Evolutionary conservation across 2,329 filamentous ascomycete species (phyloP), one percentile per base, ranked within the genome.

Genomic region (Talaromyces sp.): DNA sequence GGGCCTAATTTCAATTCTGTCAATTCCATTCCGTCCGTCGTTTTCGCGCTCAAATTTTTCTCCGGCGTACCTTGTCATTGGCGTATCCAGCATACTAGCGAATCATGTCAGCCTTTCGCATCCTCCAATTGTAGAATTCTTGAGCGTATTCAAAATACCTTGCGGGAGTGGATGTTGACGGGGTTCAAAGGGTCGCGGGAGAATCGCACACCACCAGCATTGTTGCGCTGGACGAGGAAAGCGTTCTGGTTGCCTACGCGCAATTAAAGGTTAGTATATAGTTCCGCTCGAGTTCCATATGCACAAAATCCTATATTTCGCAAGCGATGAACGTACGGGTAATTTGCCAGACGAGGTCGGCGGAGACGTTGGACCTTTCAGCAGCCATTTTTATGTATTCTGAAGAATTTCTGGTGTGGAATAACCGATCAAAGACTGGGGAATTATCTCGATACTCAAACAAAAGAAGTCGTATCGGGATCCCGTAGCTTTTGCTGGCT

Each of bases 171-270:
- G 83, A 89, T 85, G 90, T 97, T 98, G 81, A 84, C 86, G 82
- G 98, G 83, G 88, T 98, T 99, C 73, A 97, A 84, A 75, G 93
- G 92, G 80, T 98, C 94, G 75, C 91, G 90, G 74, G 94, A 98
- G 87, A 99, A 93, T 83, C 91, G 90, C 74, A 90, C 85, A 80
- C 91, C 90, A 77, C 91, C 93, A 76, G 85, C 85, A 75, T 83
- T 82, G 79, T 88, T 89, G 84, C 92, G 90, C 90, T 97, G 97
- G 80, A 94, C 91, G 80, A 97, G 89, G 87, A 85, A 97, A 79
- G 92, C 84, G 85, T 96, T 97, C 84, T 92, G 88, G 85, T 83
- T 84, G 84, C 93, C 93, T 97, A 78, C 71, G 63, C 17, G 11
- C 63, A 39, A 31, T 19, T 27, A 22, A 68, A 71, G 70, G 70